phyloP scores from a whole-genome alignment of 129 eudicot genomes.

The Flaveria linearis region DNA sequence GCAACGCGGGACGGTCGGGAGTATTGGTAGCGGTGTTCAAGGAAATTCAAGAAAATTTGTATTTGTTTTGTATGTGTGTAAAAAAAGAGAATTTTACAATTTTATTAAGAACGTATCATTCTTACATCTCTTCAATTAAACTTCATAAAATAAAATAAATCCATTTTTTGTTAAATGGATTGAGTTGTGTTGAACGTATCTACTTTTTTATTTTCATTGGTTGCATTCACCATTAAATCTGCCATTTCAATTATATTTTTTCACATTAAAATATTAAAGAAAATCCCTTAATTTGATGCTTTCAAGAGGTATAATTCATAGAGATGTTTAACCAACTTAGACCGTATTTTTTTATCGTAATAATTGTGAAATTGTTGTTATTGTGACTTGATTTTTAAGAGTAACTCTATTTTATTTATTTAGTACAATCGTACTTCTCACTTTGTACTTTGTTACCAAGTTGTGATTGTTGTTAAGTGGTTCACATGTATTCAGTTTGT shows the following conservation, averaged over 20 bases:
- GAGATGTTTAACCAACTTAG: too few relatives aligned
- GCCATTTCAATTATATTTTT: too few relatives aligned
- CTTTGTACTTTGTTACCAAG: neutral
- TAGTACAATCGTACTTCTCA: neutral
- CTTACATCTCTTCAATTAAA: neutral
- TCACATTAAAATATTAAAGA: too few relatives aligned
- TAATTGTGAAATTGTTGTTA: neutral
- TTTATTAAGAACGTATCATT: neutral
- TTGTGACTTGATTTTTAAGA: neutral
- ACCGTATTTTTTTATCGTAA: neutral
- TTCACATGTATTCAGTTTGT: neutral
- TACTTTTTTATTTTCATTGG: too few relatives aligned
- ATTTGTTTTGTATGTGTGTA: neutral
- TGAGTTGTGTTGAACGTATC: too few relatives aligned
- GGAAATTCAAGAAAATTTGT: neutral
- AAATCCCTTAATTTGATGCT: too few relatives aligned
- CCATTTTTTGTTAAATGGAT: too few relatives aligned
- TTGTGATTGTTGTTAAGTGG: neutral
- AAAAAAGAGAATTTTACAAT: neutral
- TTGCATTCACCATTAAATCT: too few relatives aligned
- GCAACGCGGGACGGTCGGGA: slow-evolving; percentile 44
- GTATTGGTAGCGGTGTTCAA: slow-evolving; percentile 16
- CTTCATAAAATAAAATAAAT: neutral
- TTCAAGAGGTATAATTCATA: too few relatives aligned
- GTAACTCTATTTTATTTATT: neutral